These are phyloP conservation scores for Pulicaria dysenterica DNA, from an alignment of 129 eudicot species.

Conservation along the genomic window DNA sequence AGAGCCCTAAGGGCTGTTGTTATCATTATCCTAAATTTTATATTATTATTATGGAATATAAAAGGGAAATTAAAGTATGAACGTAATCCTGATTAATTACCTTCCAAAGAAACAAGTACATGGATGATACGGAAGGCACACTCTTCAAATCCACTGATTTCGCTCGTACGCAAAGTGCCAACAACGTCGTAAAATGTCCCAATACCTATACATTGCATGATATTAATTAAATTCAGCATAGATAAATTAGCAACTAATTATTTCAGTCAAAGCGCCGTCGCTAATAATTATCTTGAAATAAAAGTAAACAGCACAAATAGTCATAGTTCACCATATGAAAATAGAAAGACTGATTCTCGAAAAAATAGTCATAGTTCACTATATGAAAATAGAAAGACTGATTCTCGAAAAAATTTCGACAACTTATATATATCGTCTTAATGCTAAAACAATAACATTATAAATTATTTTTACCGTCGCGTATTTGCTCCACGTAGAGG, in stretches of 20 bases:
- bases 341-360: too few relatives aligned
- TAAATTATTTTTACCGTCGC: constrained; percentile 25
- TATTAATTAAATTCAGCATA: background rate
- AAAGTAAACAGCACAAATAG: too few relatives aligned
- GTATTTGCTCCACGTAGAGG: constrained; percentile 31
- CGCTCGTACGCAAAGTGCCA: constrained; percentile 37
- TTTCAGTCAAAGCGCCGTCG: background rate
- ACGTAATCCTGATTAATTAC: constrained; percentile 16
- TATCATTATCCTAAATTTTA: too few relatives aligned
- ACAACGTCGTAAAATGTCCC: constrained; percentile 27
- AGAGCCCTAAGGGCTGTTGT: too few relatives aligned
- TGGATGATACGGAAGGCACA: constrained; percentile 26
- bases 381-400: too few relatives aligned
- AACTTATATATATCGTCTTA: too few relatives aligned
- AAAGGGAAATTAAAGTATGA: background rate
- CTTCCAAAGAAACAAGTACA: constrained; percentile 46
- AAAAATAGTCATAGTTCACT: too few relatives aligned
- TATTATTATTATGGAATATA: too few relatives aligned
- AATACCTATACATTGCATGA: constrained; percentile 6
- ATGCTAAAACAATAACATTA: too few relatives aligned
- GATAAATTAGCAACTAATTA: background rate
- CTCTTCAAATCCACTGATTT: constrained; percentile 37
- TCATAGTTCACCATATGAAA: too few relatives aligned
- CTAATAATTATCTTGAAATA: background rate
- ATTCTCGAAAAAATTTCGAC: too few relatives aligned